A percentile compares a stretch with the other conserved stretches of the same genome.
Evolutionary conservation across 2,329 filamentous ascomycete species (phyloP).

Genomic region (Aurifilum marmelostoma): DNA sequence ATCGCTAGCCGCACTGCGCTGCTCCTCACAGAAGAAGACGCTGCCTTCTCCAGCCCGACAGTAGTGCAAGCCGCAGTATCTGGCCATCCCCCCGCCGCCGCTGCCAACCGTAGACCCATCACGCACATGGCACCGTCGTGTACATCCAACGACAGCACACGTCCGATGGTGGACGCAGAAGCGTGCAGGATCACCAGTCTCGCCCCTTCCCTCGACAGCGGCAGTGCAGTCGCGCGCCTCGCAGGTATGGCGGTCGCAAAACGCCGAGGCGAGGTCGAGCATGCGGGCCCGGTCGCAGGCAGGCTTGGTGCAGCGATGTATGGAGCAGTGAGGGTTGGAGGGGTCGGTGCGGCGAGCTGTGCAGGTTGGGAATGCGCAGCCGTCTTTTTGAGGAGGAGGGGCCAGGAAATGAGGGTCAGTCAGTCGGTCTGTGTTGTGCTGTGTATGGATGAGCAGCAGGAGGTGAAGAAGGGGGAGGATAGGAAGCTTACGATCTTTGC

Average conservation of each 20-base stretch:
- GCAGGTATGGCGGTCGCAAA: slow-evolving; percentile 32
- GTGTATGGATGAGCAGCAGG: too few species aligned
- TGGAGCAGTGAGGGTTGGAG: slow-evolving; percentile 22
- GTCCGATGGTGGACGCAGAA: slow-evolving; percentile 28
- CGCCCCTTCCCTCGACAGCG: slow-evolving; percentile 23
- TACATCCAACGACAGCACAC: slow-evolving; percentile 27
- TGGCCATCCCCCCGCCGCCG: slow-evolving; percentile 13
- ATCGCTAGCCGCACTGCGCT: slow-evolving; percentile 1
- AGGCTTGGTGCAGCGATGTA: slow-evolving; percentile 28
- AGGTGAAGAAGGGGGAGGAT: background rate
- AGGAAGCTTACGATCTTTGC: slow-evolving; percentile 31
- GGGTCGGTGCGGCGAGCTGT: slow-evolving; percentile 9
- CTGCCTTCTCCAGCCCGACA: slow-evolving; percentile 17
- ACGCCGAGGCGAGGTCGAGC: slow-evolving; percentile 15
- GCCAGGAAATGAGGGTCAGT: background rate
- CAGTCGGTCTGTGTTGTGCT: too few species aligned
- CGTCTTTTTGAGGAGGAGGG: slow-evolving; percentile 22
- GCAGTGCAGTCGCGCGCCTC: slow-evolving; percentile 24
- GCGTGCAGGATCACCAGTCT: slow-evolving; percentile 13
- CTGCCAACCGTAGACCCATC: background rate
- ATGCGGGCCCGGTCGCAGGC: slow-evolving; percentile 25
- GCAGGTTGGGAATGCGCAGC: slow-evolving; percentile 32
- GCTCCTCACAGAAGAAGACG: slow-evolving; percentile 18
- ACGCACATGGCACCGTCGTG: slow-evolving; percentile 23
- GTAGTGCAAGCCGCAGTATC: slow-evolving; percentile 30